Evolutionary conservation across 1,139 yeast genomes (phyloP).

Genomic region (Meyerozyma smithsonii): DNA sequence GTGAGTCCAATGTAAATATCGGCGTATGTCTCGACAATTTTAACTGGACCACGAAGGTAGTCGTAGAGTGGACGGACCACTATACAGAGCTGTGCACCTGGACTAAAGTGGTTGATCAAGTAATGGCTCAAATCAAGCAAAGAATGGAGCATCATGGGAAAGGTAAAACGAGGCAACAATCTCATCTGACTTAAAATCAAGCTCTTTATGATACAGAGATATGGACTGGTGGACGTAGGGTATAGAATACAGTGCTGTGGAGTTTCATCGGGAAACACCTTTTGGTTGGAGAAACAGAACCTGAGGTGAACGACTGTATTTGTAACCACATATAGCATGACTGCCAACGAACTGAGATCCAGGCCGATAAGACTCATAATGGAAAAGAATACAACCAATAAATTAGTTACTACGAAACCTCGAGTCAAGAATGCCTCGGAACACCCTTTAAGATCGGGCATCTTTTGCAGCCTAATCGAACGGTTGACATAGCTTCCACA

Average conservation of each 20-base stretch:
- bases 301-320: neutral
- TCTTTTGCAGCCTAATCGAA: neutral
- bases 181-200: neutral
- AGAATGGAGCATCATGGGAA: constrained; percentile 46
- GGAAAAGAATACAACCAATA: neutral
- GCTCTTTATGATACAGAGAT: neutral
- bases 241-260: neutral
- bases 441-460: neutral
- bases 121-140: constrained; percentile 35
- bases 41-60: constrained; percentile 31
- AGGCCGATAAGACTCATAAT: neutral
- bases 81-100: constrained; percentile 23
- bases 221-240: neutral
- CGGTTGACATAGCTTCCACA: neutral
- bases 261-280: neutral
- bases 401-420: neutral
- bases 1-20: constrained; percentile 30
- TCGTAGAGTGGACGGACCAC: constrained; percentile 31
- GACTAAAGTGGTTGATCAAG: constrained; percentile 32
- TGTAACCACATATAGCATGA: neutral
- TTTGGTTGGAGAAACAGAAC: neutral
- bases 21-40: constrained; percentile 32
- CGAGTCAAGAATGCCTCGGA: neutral
- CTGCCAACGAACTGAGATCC: neutral
- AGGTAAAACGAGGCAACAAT: constrained; percentile 10